Percentiles rank a stretch among this genome's conserved stretches.
These are phyloP conservation scores for Breviolum minutum DNA, from an alignment of 73 alveolate genomes.

Conservation along the genomic window DNA sequence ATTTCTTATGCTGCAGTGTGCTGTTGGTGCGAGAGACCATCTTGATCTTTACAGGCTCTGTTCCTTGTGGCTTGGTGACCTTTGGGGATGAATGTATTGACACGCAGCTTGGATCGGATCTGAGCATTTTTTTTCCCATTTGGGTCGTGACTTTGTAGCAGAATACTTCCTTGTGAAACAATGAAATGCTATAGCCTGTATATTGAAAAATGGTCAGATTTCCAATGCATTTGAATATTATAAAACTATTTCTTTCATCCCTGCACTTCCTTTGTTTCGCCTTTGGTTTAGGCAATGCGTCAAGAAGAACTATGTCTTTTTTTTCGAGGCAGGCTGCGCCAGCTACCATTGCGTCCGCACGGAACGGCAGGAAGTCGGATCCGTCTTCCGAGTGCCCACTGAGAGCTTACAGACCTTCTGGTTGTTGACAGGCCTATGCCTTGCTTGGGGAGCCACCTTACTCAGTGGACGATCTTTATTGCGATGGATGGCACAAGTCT, in stretches of 20 bases:
- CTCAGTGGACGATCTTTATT: conserved; percentile 1
- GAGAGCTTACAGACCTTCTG: conserved; percentile 47
- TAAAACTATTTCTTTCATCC: background rate
- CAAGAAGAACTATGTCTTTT: conserved; percentile 29
- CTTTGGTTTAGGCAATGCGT: background rate
- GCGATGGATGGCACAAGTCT: conserved; percentile 68
- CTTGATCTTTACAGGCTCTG: conserved; percentile 45
- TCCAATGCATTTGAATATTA: background rate
- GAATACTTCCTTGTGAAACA: background rate
- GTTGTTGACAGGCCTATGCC: conserved; percentile 62
- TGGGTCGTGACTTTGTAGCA: background rate
- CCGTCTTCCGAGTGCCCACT: conserved; percentile 51
- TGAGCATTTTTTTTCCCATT: no score
- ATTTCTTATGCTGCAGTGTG: background rate
- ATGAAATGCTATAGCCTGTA: background rate
- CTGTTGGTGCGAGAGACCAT: conserved; percentile 48
- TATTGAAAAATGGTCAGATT: background rate
- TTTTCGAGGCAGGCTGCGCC: conserved; percentile 80
- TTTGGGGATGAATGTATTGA: conserved; percentile 49
- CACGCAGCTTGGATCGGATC: conserved; percentile 20
- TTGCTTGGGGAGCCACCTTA: conserved; percentile 36
- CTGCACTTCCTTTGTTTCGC: background rate
- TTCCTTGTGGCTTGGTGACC: conserved; percentile 88
- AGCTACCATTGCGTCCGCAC: conserved; percentile 44
- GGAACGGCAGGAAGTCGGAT: conserved; percentile 56